Percentiles rank a stretch among this genome's conserved stretches.
phyloP scores from a whole-genome alignment of 305 asterid species.

The Nicotiana rustica region DNA sequence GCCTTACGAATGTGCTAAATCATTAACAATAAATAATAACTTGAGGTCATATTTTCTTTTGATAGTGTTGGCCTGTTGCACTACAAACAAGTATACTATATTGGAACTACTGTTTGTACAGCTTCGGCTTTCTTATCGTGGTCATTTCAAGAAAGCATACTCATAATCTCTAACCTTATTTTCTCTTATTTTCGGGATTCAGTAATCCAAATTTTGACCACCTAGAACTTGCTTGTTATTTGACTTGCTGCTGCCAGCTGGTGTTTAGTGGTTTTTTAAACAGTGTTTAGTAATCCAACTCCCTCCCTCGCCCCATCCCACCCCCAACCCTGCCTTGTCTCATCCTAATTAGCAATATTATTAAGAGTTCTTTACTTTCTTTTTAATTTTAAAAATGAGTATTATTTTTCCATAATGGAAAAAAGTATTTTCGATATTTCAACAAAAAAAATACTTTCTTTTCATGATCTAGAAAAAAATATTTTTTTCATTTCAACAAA shows the following conservation, averaged over 20 bases:
- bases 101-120: background rate
- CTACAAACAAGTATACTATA: background rate
- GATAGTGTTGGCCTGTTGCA: background rate
- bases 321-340: no score
- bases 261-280: no score
- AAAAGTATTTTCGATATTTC: no score
- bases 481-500: no score
- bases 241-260: background rate
- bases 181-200: background rate
- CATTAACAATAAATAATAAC: background rate
- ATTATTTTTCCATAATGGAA: no score
- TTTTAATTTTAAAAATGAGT: no score
- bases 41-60: background rate
- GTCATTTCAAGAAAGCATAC: background rate
- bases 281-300: no score
- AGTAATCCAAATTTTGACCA: background rate
- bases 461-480: no score
- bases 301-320: no score
- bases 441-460: no score
- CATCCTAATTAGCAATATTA: no score
- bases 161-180: background rate
- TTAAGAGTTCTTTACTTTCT: no score
- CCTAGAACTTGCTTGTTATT: background rate
- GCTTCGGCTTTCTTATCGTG: background rate
- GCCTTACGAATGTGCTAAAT: background rate